Percentiles rank a stretch among this genome's conserved stretches.
phyloP scores from a whole-genome alignment of 805 yeast species.

The Maudiozyma barnettii region DNA sequence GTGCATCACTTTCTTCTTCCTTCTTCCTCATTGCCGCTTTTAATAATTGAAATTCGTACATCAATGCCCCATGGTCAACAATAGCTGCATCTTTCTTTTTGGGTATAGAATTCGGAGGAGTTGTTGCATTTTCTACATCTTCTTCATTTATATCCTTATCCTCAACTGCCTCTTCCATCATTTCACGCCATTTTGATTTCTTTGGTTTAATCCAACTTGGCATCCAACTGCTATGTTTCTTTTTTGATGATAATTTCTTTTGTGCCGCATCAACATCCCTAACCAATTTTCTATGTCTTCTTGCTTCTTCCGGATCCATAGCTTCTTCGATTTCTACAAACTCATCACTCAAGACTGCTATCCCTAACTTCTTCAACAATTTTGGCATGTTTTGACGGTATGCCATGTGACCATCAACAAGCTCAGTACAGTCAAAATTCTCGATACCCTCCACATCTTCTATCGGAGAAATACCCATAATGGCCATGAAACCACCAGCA shows the following conservation, averaged over 20 bases:
- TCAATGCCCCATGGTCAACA: constrained; percentile 24
- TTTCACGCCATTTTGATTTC: constrained; percentile 50
- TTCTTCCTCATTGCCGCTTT: constrained; percentile 21
- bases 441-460: constrained; percentile 58
- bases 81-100: constrained; percentile 17
- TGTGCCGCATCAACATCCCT: constrained; percentile 82
- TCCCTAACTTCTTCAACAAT: constrained; percentile 55
- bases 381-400: constrained; percentile 90
- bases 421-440: constrained; percentile 77
- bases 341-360: constrained; percentile 81
- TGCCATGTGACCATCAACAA: constrained; percentile 94
- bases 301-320: constrained; percentile 80
- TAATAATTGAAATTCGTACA: constrained; percentile 19
- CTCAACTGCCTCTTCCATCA: constrained; percentile 43
- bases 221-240: constrained; percentile 33
- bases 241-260: constrained; percentile 40
- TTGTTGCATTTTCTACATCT: neutral
- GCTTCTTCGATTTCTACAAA: constrained; percentile 87
- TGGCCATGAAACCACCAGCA: constrained; percentile 85
- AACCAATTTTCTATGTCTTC: constrained; percentile 73
- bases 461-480: constrained; percentile 80
- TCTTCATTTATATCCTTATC: constrained; percentile 12
- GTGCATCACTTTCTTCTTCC: constrained; percentile 2
- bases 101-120: constrained; percentile 1
- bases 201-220: constrained; percentile 43